Conservation (phyloP, 352 stramenopile species). For the Plasmopara viticola region DNA sequence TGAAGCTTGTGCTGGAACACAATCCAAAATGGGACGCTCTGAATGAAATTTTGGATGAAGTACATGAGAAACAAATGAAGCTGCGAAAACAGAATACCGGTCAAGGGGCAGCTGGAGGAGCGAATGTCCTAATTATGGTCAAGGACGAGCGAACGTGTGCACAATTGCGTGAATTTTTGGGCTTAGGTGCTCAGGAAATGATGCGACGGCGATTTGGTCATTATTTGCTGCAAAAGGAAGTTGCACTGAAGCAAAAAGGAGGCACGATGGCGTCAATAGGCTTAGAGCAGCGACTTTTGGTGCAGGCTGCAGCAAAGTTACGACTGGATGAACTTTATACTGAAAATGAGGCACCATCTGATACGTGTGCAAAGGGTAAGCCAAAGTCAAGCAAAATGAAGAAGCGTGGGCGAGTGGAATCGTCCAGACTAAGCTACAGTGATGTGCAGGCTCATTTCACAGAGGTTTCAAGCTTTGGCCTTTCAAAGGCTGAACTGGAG, state of each 20-base stretch:
- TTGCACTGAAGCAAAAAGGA: slow-evolving; percentile 47
- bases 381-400: slow-evolving; percentile 21
- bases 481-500: slow-evolving; percentile 66
- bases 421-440: slow-evolving; percentile 16
- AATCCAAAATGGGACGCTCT: slow-evolving; percentile 95
- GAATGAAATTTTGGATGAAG: slow-evolving; percentile 89
- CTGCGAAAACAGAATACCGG: slow-evolving; percentile 21
- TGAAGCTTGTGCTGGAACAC: slow-evolving; percentile 73
- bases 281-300: slow-evolving; percentile 57
- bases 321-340: slow-evolving; percentile 38
- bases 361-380: slow-evolving; percentile 10
- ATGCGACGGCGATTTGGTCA: slow-evolving; percentile 78
- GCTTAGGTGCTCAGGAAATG: slow-evolving; percentile 72
- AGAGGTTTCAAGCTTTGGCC: slow-evolving; percentile 64
- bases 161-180: slow-evolving; percentile 80
- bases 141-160: slow-evolving; percentile 84
- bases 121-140: slow-evolving; percentile 76
- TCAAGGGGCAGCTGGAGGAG: slow-evolving; percentile 28
- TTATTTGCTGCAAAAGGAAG: slow-evolving; percentile 71
- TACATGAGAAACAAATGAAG: slow-evolving; percentile 49
- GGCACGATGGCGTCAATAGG: slow-evolving; percentile 30
- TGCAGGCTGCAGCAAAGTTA: slow-evolving; percentile 47
- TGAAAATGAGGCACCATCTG: slow-evolving; percentile 11
- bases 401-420: slow-evolving; percentile 27
- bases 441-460: slow-evolving; percentile 23